Base-by-base conservation (phyloP, 2,329 filamentous ascomycete species). In the Teratosphaeria pseudoeucalypti region DNA sequence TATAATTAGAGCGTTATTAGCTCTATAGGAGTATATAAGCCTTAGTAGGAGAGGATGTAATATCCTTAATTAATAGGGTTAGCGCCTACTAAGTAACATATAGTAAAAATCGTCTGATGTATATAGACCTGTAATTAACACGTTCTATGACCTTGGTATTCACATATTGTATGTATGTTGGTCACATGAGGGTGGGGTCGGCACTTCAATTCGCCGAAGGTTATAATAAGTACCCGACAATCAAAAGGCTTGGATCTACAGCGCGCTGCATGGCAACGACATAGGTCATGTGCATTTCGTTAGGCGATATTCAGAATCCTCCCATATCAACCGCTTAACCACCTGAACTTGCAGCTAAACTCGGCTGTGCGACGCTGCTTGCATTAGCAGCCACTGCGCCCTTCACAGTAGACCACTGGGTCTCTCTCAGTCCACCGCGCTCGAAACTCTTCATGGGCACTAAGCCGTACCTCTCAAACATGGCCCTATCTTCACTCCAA, bases 381-480 rank as follows among this genome's bases (percentile, higher is more conserved):
- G 56, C 56, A 14, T 39, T 47, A 54, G 43, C 56, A 34, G 34
- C 27, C 11, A 47, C 57, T 23, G 57, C 52, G 16, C 23, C 26
- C 49, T 70, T 71, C 12, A 69, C 34, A 19, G 64, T 62, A 3
- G 62, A 58, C 67, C 68, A 69, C 55, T 65, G 68, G n/a, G 34
- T 60, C 55, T 71, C 68, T 16, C 70, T 64, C 56, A 68, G 70
- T 14, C 65, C 70, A 23, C 71, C 71, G 49, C 71, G 64, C 62
- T 72, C 70, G 56, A 73, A 73, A 52, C 66, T 68, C 66, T 71
- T 72, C 90, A 96, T 95, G 1, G 90, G 88, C 69, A 83, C 80
- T 60, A 94, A 76, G 0, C 91, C 91, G 88, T 90, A 95, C 57
- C 84, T 82, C 2, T 85, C 82, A 76, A 96, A 95, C 85, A 95